Evolutionary conservation across 371 early-diverging fungal species (phyloP), one percentile per base, ranked within the genome.

Genomic region (Mucor saturninus): DNA sequence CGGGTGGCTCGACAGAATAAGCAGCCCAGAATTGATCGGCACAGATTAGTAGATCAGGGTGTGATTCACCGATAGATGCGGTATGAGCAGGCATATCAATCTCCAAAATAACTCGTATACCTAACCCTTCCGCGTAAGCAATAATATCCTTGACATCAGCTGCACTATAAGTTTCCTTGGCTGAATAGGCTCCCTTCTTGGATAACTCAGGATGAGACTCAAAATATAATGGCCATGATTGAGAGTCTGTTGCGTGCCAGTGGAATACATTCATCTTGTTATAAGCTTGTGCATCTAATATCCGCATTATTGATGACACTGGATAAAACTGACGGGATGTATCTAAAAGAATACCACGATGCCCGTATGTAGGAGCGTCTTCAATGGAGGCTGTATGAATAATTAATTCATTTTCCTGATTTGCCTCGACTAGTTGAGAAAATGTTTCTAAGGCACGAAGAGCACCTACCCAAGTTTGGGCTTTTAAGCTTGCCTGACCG

Each of bases 81-180:
- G 90, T 87, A 76, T 93, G 93, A 0, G 90, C 93, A 32, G 94
- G 93, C 74, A 91, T 85, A 48, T 92, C 93, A 29, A 92, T 82
- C 71, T 93, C 94, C 13, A 92, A 86, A 21, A 92, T 77, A 30
- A 92, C 84, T 49, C 94, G 87, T 30, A 93, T 84, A 55, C 92
- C 94, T 32, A 87, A 89, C 11, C 84, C 74, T 37, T 80, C 77
- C 40, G 87, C 93, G 65, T 86, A 90, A 28, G 74, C 42, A 48
- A 91, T 79, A 56, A 93, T 65, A 2, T 62, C 72, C 48, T 74
- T 38, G 48, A 93, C 87, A 42, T 91, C 89, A 8, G 60, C 39
- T 59, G 86, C 84, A 38, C 79, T 73, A 71, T 92, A 93, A 54
- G 79, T 70, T 68, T 83, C 78, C 14, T 74, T 63, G 1, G 74